phyloP scores from a whole-genome alignment of 2,329 filamentous ascomycete genomes.

The Helotiales sp. region DNA sequence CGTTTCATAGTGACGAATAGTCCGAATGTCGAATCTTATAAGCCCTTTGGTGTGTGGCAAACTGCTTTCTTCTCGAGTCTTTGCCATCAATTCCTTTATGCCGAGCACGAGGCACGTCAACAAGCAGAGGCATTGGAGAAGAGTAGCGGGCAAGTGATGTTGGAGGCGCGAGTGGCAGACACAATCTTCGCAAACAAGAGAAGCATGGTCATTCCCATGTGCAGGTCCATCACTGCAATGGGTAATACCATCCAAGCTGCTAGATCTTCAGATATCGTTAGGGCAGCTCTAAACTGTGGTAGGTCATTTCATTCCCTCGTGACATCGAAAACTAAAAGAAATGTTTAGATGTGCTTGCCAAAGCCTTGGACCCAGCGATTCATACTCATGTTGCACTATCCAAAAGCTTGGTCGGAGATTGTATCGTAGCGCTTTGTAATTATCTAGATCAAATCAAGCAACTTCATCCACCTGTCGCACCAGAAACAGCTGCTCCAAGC shows the following conservation, averaged over 20 bases:
- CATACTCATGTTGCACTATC: conserved; percentile 9
- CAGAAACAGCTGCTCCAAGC: neutral
- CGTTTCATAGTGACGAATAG: conserved; percentile 59
- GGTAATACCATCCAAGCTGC: conserved; percentile 25
- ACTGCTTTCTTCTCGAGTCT: conserved; percentile 61
- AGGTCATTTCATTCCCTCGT: neutral
- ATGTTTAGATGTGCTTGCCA: conserved; percentile 15
- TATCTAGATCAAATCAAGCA: conserved; percentile 32
- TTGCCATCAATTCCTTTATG: conserved; percentile 57
- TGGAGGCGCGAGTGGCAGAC: conserved; percentile 17
- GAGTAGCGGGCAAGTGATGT: conserved; percentile 10
- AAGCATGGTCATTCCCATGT: conserved; percentile 26
- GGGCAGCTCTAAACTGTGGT: conserved; percentile 34
- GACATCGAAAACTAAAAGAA: conserved; percentile 15
- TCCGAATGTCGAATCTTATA: conserved; percentile 49
- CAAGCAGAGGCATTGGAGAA: conserved; percentile 28
- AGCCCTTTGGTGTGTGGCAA: conserved; percentile 61
- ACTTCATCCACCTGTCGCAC: conserved; percentile 19
- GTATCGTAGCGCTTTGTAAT: conserved; percentile 6
- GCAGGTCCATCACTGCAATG: conserved; percentile 29
- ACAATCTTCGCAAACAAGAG: conserved; percentile 20
- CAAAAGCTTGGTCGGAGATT: conserved; percentile 6
- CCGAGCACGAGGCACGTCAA: conserved; percentile 33
- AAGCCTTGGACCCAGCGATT: conserved; percentile 8
- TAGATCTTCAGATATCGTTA: conserved; percentile 29